Conservation (phyloP, 441 rosid genomes). For the Eutrema salsugineum region DNA sequence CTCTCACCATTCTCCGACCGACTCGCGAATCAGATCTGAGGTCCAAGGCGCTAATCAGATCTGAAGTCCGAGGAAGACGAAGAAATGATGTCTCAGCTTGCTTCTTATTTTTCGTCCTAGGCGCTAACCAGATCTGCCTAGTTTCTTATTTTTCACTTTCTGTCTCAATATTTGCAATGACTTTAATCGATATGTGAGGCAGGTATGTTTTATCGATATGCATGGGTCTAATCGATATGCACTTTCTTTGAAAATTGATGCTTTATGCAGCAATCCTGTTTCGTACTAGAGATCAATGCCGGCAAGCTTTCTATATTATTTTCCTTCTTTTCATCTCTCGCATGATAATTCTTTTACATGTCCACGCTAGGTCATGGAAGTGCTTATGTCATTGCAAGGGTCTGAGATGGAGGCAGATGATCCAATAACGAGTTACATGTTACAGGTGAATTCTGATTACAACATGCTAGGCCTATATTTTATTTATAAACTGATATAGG, state of each 20-base stretch:
- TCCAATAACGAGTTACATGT: conserved; percentile 98
- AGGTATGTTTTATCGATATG: conserved; percentile 46
- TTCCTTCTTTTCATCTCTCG: not conserved
- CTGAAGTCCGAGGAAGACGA: too few species aligned
- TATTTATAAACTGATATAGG: not conserved
- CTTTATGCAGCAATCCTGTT: not conserved
- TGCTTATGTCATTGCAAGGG: conserved; percentile 97
- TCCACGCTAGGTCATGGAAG: conserved; percentile 89
- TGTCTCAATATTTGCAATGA: too few species aligned
- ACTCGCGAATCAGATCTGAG: too few species aligned
- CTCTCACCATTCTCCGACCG: too few species aligned
- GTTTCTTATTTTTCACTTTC: too few species aligned
- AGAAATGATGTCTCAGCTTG: too few species aligned
- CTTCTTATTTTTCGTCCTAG: too few species aligned
- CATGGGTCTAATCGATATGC: conserved; percentile 1
- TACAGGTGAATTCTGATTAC: conserved; percentile 59
- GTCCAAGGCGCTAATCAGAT: too few species aligned
- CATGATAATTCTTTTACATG: not conserved
- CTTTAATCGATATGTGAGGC: too few species aligned
- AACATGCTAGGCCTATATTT: not conserved
- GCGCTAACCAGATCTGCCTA: too few species aligned
- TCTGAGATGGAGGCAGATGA: conserved; percentile 97
- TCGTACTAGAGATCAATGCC: not conserved
- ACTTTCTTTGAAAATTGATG: not conserved
- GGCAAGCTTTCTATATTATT: not conserved